These are phyloP conservation scores for Phytophthora chlamydospora DNA, from an alignment of 352 stramenopile species.

Conservation along the genomic window DNA sequence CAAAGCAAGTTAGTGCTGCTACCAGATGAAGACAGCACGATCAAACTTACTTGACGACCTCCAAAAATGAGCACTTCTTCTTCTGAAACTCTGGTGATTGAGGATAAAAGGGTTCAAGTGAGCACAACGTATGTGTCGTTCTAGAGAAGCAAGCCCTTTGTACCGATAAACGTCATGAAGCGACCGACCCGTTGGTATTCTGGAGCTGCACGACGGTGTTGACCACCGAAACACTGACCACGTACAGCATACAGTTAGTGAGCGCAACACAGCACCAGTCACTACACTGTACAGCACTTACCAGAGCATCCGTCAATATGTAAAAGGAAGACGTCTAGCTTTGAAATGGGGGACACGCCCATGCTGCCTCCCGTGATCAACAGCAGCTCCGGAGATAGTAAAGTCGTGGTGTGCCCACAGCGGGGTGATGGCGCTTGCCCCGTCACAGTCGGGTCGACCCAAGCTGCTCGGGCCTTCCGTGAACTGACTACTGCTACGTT, in stretches of 20 bases:
- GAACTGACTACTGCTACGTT: slow-evolving; percentile 13
- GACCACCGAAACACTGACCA: slow-evolving; percentile 62
- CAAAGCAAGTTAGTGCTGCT: background rate
- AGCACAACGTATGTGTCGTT: slow-evolving; percentile 1
- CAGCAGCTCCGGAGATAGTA: slow-evolving; percentile 48
- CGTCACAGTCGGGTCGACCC: slow-evolving; percentile 39
- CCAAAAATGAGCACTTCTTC: slow-evolving; percentile 67
- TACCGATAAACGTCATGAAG: slow-evolving; percentile 66
- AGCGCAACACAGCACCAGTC: background rate
- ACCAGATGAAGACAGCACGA: background rate
- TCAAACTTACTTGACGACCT: slow-evolving; percentile 56
- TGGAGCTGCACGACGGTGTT: slow-evolving; percentile 32
- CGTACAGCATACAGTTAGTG: background rate
- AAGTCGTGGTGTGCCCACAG: slow-evolving; percentile 53
- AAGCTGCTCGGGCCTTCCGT: slow-evolving; percentile 39
- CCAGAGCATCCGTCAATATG: slow-evolving; percentile 45
- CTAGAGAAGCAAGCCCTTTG: background rate
- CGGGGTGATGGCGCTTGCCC: slow-evolving; percentile 48
- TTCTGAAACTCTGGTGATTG: slow-evolving; percentile 37
- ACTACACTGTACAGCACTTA: slow-evolving; percentile 9
- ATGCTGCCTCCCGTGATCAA: slow-evolving; percentile 71
- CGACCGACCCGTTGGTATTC: slow-evolving; percentile 47
- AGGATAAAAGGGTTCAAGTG: background rate
- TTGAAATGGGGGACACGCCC: slow-evolving; percentile 56
- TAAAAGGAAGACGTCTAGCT: slow-evolving; percentile 47